Base-by-base conservation (phyloP, 148 eudicot species). In the Silene uniflora region DNA sequence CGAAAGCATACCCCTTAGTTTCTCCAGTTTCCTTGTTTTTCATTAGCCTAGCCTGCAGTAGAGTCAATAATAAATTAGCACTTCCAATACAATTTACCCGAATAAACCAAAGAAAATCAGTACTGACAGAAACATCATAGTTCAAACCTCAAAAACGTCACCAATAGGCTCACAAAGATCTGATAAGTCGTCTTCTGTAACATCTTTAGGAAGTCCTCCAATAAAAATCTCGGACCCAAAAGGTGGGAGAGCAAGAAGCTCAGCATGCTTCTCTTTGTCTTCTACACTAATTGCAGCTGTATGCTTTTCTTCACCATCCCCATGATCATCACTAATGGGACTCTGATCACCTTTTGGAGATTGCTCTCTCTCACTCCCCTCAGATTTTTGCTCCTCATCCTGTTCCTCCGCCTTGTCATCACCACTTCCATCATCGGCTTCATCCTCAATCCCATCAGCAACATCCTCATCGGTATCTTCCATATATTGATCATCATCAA, bases 11-110 rank as follows among this genome's bases (percentile, higher is more conserved):
- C 7, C 98, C 98, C 81, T 89, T 90, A 74, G 82, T 87, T 82
- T 95, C 98, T 75, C 97, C 96, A 52, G 98, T 90, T 67, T 92
- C 96, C 85, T 85, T 89, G 72, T 92, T 89, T 78, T 88, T 95
- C 87, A 90, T 84, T 74, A 95, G 79, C 86, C 89, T 90, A 70
- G 88, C 76, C 98, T 95, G 88, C 75, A 84, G 79, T 52, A 62
- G 18, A 42, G 75, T 61, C 46, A 73, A 12, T 13, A n/a, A 61
- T 25, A 22, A 8, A 44, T 46, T 52, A 35, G 24, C n/a, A n/a
- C n/a, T n/a, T n/a, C 3, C 5, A 62, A 49, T 10, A 62, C 2
- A 64, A 19, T 49, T 17, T 9, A 0, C 2, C 49, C 5, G 9
- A 55, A 19, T n/a, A 35, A 42, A n/a, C 35, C 27, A 74, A 62